Percentiles rank a stretch among this genome's conserved stretches.
phyloP scores from a whole-genome alignment of 2,329 filamentous ascomycete species.

The Hypoxylon rubiginosum region DNA sequence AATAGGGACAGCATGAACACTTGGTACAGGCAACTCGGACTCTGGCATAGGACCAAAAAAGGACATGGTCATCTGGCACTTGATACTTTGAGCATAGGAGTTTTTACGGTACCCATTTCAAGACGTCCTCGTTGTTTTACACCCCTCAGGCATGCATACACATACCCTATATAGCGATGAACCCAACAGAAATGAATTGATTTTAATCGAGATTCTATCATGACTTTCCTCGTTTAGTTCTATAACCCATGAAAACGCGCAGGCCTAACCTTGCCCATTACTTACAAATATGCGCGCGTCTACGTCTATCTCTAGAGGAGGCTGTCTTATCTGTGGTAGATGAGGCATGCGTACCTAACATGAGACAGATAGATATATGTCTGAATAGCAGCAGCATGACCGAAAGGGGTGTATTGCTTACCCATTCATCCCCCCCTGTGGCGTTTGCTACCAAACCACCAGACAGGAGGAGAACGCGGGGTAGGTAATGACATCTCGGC shows the following conservation, averaged over 20 bases:
- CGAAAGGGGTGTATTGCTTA: too few species aligned
- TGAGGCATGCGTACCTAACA: neutral
- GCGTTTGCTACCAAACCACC: neutral
- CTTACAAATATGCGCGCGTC: neutral
- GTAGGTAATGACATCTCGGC: neutral
- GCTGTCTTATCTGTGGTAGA: neutral
- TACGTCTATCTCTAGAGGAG: neutral
- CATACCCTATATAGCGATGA: conserved; percentile 21
- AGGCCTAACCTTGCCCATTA: neutral
- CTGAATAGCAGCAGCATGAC: neutral
- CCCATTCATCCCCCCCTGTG: too few species aligned
- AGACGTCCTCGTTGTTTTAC: neutral
- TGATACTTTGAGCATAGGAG: conserved; percentile 33
- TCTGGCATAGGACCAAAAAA: conserved; percentile 30
- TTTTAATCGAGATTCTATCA: conserved; percentile 6
- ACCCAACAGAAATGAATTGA: conserved; percentile 19
- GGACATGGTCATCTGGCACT: conserved; percentile 22
- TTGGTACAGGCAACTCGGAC: conserved; percentile 26
- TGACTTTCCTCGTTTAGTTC: neutral
- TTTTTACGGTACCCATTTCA: conserved; percentile 21
- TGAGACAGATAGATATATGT: neutral
- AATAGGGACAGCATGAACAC: conserved; percentile 26
- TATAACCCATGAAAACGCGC: neutral
- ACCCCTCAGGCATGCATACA: conserved; percentile 1
- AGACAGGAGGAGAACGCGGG: neutral